phyloP scores from a whole-genome alignment of 176 grass and related monocot genomes.

The Sorghum bicolor region DNA sequence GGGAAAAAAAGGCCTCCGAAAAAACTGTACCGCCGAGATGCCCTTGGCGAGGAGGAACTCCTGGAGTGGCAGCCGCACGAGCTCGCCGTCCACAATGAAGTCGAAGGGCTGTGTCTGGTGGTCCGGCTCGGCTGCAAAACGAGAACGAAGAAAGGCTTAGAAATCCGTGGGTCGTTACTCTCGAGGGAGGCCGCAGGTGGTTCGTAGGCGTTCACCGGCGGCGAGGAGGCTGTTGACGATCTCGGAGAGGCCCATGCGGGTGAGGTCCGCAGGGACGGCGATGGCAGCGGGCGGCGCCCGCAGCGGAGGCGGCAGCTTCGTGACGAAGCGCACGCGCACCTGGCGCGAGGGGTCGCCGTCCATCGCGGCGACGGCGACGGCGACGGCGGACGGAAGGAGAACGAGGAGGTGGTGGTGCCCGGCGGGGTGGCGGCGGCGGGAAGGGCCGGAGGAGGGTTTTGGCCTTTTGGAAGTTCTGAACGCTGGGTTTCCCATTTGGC shows the following conservation, averaged over 20 bases:
- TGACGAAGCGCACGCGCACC: conserved; percentile 87
- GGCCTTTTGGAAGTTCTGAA: conserved; percentile 24
- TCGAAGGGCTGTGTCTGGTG: conserved; percentile 83
- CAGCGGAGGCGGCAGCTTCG: conserved; percentile 56
- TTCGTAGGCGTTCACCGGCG: conserved; percentile 29
- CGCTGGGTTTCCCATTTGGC: conserved; percentile 1
- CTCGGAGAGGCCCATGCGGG: conserved; percentile 84
- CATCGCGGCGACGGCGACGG: conserved; percentile 28
- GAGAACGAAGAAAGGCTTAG: not conserved
- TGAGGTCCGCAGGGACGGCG: conserved; percentile 70
- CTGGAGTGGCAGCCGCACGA: conserved; percentile 76
- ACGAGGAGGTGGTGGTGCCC: not conserved
- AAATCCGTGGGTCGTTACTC: not conserved
- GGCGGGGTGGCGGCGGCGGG: conserved; percentile 41
- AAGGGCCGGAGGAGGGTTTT: conserved; percentile 10
- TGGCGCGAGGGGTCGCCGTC: conserved; percentile 60
- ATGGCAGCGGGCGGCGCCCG: conserved; percentile 48
- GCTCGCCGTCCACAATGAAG: conserved; percentile 79
- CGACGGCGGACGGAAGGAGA: not conserved
- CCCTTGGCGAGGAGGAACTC: conserved; percentile 81
- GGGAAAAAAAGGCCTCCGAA: not conserved
- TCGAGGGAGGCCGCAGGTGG: not conserved
- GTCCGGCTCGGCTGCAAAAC: conserved; percentile 48
- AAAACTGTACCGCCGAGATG: conserved; percentile 67
- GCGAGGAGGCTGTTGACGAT: conserved; percentile 74